These are phyloP conservation scores for Prillingera fragicola DNA, from an alignment of 1,284 basidiomycete species.

Conservation along the genomic window DNA sequence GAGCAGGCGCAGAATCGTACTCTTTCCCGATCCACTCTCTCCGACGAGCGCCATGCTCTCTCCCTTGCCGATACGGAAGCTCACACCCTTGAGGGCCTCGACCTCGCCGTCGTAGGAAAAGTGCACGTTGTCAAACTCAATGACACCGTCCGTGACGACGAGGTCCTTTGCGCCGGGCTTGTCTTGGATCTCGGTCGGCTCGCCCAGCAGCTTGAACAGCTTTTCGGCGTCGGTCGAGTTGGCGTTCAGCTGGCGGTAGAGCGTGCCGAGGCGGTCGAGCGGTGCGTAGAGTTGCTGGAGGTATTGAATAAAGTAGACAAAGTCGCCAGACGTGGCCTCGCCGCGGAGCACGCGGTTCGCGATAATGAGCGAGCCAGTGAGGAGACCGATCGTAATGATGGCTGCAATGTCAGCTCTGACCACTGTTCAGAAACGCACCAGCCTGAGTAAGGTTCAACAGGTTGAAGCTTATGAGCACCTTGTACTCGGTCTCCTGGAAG, in stretches of 20 bases:
- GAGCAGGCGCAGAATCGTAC: constrained; percentile 85
- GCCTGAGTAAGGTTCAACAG: constrained; percentile 90
- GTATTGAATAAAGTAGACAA: constrained; percentile 96
- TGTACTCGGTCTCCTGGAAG: constrained; percentile 86
- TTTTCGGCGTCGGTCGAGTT: constrained; percentile 94
- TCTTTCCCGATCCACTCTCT: constrained; percentile 93
- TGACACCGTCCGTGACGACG: constrained; percentile 70
- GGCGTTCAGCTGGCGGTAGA: constrained; percentile 90
- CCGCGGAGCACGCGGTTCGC: constrained; percentile 86
- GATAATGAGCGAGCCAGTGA: constrained; percentile 87
- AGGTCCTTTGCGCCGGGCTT: constrained; percentile 65
- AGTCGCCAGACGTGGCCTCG: constrained; percentile 85
- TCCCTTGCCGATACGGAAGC: constrained; percentile 88
- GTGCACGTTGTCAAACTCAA: constrained; percentile 85
- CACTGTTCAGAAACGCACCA: no score
- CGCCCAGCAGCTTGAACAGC: constrained; percentile 82
- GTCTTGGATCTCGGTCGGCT: constrained; percentile 72
- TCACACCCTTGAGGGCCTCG: constrained; percentile 78
- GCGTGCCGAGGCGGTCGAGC: constrained; percentile 89
- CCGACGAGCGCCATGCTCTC: constrained; percentile 95
- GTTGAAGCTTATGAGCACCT: constrained; percentile 85
- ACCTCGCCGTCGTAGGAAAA: constrained; percentile 84
- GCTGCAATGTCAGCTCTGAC: no score
- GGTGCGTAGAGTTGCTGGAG: constrained; percentile 93
- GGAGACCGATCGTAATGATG: constrained; percentile 85